Base-by-base conservation (phyloP, 75 land plant genomes). In the Larix kaempferi region DNA sequence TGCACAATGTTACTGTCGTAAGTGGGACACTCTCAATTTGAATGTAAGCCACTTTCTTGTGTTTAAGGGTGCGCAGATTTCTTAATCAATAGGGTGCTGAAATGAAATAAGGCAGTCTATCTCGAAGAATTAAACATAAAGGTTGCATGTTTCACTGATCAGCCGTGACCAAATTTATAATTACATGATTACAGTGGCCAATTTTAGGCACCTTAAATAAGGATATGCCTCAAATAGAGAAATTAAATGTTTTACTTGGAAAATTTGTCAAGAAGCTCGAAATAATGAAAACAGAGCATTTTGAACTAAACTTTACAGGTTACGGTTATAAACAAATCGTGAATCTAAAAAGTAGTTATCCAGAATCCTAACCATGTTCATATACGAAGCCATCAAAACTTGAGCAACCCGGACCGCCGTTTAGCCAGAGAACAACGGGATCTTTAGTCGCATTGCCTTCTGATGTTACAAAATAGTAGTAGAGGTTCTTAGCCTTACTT, bases 351-450 rank as follows among this genome's bases (percentile, higher is more conserved):
- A 21, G 22, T 6, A 7, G 29, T 57, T 57, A 23, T 29, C 16
- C 3, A n/a, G 52, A 27, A 56, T 10, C 4, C 37, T 29, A 81
- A 93, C 98, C 98, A 73, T 95, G 96, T 74, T 60, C 62, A 60
- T 60, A 96, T 29, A 96, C 81, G 74, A 96, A 96, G 3, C 99
- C 99, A 87, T 96, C 97, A 71, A 96, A 94, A 76, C 92, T 91
- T 19, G 97, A 94, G 83, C 99, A 96, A 14, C 99, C 99, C 19
- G 99, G 99, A 4, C 99, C 99, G 6, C 99, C 99, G 80, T 94
- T 96, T 44, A 96, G 88, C 99, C 99, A 96, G 29, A 96, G 79
- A 73, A 96, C 93, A 49, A 96, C 84, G 7, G 99, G 99, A 72
- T 96, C 99, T 57, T 84, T 78, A 0, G 87, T 26, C 17, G 99